Percentiles rank a stretch among this genome's conserved stretches.
Evolutionary conservation across 2,329 filamentous ascomycete genomes (phyloP).

Genomic region (Rhytidhysteron rufulum): DNA sequence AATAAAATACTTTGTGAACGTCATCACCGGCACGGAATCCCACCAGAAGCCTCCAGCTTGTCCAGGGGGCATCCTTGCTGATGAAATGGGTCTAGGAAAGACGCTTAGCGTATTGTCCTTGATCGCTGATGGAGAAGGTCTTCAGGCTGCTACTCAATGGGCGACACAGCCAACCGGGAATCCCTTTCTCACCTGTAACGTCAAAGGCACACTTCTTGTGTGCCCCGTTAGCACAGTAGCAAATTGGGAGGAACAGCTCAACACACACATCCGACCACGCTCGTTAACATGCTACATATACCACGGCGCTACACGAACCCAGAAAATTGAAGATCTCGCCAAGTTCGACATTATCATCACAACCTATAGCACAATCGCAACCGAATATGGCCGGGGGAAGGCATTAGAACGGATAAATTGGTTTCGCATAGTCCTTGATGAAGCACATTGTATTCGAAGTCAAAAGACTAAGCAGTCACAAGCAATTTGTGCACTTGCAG

Average conservation of each 20-base stretch:
- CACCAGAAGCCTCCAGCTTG: constrained; percentile 30
- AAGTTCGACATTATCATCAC: constrained; percentile 83
- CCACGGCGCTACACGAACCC: constrained; percentile 74
- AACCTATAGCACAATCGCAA: constrained; percentile 83
- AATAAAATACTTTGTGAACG: constrained; percentile 67
- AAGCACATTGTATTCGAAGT: constrained; percentile 92
- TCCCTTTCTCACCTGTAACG: constrained; percentile 53
- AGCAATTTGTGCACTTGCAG: constrained; percentile 74
- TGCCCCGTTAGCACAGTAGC: constrained; percentile 86
- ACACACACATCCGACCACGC: constrained; percentile 66
- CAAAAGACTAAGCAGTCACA: constrained; percentile 77
- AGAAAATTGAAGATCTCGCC: constrained; percentile 63
- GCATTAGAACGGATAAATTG: constrained; percentile 78
- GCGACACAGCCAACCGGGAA: constrained; percentile 47
- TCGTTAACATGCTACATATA: constrained; percentile 75
- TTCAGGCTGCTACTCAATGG: constrained; percentile 62
- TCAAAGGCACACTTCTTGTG: constrained; percentile 76
- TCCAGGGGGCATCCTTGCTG: constrained; percentile 47
- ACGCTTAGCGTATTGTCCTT: constrained; percentile 77
- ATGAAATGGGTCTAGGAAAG: constrained; percentile 52
- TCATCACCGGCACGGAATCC: constrained; percentile 65
- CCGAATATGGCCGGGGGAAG: constrained; percentile 62
- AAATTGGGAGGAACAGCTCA: constrained; percentile 94
- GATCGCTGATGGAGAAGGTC: constrained; percentile 56
- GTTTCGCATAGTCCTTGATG: constrained; percentile 91